Conservation (phyloP, 352 stramenopile genomes). For the Phytophthora colocasiae region DNA sequence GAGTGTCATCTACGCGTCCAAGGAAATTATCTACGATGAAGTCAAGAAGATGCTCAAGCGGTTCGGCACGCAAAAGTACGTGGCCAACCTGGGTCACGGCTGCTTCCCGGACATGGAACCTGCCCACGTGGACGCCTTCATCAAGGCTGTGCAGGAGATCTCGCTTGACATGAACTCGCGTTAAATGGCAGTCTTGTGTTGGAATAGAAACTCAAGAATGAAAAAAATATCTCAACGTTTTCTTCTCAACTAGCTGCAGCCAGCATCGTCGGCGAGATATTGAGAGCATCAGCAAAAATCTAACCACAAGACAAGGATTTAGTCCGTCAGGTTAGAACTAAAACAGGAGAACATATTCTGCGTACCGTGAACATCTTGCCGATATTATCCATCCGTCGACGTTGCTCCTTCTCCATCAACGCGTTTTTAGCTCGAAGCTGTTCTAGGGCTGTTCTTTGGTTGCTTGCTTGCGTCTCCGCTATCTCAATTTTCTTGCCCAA, state of each 20-base stretch:
- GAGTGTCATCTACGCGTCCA: slow-evolving; percentile 85
- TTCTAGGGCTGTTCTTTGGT: slow-evolving; percentile 48
- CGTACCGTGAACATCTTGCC: slow-evolving; percentile 79
- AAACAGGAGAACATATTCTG: neutral
- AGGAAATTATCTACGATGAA: slow-evolving; percentile 85
- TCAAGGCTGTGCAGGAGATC: slow-evolving; percentile 96
- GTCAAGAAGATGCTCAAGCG: slow-evolving; percentile 94
- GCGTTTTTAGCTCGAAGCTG: slow-evolving; percentile 58
- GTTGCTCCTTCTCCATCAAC: slow-evolving; percentile 73
- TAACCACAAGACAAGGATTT: slow-evolving; percentile 21
- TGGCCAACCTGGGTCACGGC: slow-evolving; percentile 98
- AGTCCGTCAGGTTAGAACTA: slow-evolving; percentile 2
- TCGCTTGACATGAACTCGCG: slow-evolving; percentile 88
- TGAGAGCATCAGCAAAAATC: slow-evolving; percentile 79
- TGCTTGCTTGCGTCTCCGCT: slow-evolving; percentile 51
- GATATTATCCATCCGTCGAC: slow-evolving; percentile 77
- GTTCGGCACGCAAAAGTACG: slow-evolving; percentile 95
- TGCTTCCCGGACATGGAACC: slow-evolving; percentile 97
- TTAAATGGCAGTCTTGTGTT: slow-evolving; percentile 30
- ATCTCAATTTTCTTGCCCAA: slow-evolving; percentile 67
- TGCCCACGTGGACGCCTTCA: slow-evolving; percentile 94
- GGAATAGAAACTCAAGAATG: slow-evolving; percentile 33
- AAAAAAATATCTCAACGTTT: slow-evolving; percentile 2
- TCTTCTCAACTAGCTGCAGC: slow-evolving; percentile 22
- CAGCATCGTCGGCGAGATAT: slow-evolving; percentile 50